phyloP scores from a whole-genome alignment of 129 eudicot species.

The Glebionis coronaria region DNA sequence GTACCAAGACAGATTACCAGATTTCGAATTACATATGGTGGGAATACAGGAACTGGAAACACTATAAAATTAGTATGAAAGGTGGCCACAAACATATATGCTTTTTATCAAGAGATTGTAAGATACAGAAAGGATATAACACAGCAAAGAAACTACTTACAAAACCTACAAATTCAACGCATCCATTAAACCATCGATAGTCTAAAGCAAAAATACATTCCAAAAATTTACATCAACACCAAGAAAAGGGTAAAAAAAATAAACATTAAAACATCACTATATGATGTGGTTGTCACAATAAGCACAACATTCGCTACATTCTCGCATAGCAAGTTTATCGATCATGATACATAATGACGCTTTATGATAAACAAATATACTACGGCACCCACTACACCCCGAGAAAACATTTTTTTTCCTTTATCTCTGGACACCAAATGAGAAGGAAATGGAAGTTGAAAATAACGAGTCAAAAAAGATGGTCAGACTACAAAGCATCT shows the following conservation, averaged over 20 bases:
- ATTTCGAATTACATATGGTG: no score
- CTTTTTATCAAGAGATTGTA: no score
- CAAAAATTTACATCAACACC: conserved; percentile 1
- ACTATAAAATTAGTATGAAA: no score
- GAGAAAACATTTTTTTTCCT: conserved; percentile 13
- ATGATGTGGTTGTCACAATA: conserved; percentile 15
- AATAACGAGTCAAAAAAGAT: not conserved
- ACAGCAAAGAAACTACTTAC: no score
- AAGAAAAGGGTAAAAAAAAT: not conserved
- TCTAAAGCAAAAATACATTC: not conserved
- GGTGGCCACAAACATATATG: no score
- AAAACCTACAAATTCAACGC: no score
- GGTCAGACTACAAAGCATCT: conserved; percentile 19
- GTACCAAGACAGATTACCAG: no score
- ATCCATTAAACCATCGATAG: not conserved
- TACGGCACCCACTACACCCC: conserved; percentile 23
- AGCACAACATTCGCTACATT: conserved; percentile 31
- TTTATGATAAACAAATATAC: conserved; percentile 33
- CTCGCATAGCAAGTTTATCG: conserved; percentile 18
- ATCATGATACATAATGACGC: conserved; percentile 15
- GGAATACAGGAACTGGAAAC: no score
- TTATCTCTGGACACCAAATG: conserved; percentile 22
- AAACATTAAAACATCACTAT: not conserved
- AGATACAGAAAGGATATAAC: no score
- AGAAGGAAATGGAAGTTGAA: conserved; percentile 5